Base-by-base conservation (phyloP, 2,329 filamentous ascomycete genomes). In the Bipolaris oryzae region DNA sequence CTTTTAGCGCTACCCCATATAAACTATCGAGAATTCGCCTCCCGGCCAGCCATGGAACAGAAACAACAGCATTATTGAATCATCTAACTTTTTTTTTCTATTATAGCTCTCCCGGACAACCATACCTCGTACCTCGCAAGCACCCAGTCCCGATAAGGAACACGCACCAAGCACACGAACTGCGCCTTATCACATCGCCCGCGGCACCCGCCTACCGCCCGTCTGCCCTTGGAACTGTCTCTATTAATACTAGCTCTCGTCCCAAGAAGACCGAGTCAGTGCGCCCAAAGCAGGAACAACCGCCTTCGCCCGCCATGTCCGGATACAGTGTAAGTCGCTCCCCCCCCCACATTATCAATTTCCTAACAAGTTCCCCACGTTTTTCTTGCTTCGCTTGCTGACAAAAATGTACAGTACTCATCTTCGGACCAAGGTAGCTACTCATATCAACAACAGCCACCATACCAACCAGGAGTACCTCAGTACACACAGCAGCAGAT, bases 401-500 rank as follows among this genome's bases (percentile, higher is more conserved):
- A 55, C 15, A 42, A 1, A 1, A 13, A 13, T 16, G 2, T 21
- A 35, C 47, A 70, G 64, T 72, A 73, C 47, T 59, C 68, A 3
- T 64, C 60, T 3, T 45, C 60, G 11, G 58, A 64, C 35, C 66
- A 66, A 43, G 54, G 60, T 23, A 60, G 55, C 45, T 70, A 67
- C 48, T 64, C 63, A 34, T 61, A 63, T 38, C 35, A 58, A 13
- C 50, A 62, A 5, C 35, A 58, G 15, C 50, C 62, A 5, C 35
- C 48, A 1, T 69, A 70, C 37, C 50, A 55, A 49, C 23, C 53
- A 20, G 33, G 50, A 11, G 58, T 70, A 46, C 69, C 69, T 23
- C 68, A 72, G 37, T 74, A 74, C 57, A 74, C 72, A 7, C 70
- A 73, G 34, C 56, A 69, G 13, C 71, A 74, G 39, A 63, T 74